Conservation (phyloP, 2,329 filamentous ascomycete genomes). For the Botrytis porri region DNA sequence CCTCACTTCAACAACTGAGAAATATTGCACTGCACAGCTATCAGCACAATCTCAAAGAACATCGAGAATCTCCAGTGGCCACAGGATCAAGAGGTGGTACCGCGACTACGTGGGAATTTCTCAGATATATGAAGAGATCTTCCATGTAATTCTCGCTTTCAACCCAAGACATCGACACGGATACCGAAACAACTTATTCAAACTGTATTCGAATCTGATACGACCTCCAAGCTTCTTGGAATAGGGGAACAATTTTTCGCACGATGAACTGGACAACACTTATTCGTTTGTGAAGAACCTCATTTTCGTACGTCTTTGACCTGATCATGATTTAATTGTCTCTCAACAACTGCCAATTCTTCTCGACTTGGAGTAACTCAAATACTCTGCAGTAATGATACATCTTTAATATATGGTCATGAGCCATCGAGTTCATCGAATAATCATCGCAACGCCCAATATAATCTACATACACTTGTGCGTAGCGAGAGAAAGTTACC, state of each 20-base stretch:
- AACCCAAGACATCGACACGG: not conserved
- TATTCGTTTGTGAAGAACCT: not conserved
- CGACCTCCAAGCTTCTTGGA: not conserved
- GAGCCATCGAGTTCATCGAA: not conserved
- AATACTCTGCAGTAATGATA: not conserved
- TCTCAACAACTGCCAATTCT: not conserved
- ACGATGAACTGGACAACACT: not conserved
- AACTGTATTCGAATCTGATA: not conserved
- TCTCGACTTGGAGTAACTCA: not conserved
- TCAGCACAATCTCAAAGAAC: too few species aligned
- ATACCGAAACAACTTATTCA: not conserved
- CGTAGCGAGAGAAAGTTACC: too few species aligned
- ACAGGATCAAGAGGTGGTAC: not conserved
- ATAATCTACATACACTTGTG: not conserved
- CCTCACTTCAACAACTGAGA: not conserved
- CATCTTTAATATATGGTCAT: not conserved
- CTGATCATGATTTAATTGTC: not conserved
- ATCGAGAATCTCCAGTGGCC: not conserved
- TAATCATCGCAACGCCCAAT: not conserved
- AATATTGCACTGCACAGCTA: not conserved
- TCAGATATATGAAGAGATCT: not conserved
- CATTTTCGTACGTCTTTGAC: not conserved
- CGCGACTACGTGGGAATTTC: not conserved
- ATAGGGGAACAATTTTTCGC: not conserved
- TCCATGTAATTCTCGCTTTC: not conserved